Conservation (phyloP, 768 basidiomycete genomes). For the Daedaleopsis sinensis region DNA sequence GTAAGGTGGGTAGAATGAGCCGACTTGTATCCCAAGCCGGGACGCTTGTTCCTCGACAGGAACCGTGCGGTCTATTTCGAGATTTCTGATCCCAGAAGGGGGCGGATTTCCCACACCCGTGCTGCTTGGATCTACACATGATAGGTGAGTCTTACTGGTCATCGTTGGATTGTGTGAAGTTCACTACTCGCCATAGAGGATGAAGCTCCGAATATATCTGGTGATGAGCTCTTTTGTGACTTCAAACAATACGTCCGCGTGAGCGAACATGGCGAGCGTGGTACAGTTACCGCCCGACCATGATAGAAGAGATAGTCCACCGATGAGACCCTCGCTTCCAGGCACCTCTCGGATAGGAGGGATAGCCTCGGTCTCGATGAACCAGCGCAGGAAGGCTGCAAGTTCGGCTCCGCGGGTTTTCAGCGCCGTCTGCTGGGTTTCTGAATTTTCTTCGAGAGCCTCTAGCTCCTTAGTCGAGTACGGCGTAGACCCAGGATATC, state of each 20-base stretch:
- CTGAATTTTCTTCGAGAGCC: neutral
- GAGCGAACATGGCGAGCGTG: conserved; percentile 17
- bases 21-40: conserved; percentile 1
- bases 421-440: conserved; percentile 1
- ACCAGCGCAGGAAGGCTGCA: conserved; percentile 22
- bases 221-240: conserved; percentile 12
- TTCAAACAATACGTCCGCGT: conserved; percentile 14
- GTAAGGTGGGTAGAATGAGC: conserved; percentile 13
- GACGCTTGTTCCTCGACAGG: neutral
- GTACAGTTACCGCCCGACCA: conserved; percentile 23
- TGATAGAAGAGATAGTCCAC: conserved; percentile 11
- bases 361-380: conserved; percentile 20
- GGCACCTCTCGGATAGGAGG: conserved; percentile 4
- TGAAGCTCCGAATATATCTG: conserved; percentile 16
- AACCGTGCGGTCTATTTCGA: neutral
- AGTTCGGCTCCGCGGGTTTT: conserved; percentile 14
- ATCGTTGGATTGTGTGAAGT: neutral
- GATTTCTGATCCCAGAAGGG: neutral
- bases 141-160: too few species aligned
- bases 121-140: conserved; percentile 6
- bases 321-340: conserved; percentile 3
- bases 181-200: conserved; percentile 18
- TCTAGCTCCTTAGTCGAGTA: conserved; percentile 23
- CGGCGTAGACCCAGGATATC: conserved; percentile 30
- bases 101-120: neutral